Evolutionary conservation across 306 rosid genomes (phyloP).

Genomic region (Acacia melanoxylon): DNA sequence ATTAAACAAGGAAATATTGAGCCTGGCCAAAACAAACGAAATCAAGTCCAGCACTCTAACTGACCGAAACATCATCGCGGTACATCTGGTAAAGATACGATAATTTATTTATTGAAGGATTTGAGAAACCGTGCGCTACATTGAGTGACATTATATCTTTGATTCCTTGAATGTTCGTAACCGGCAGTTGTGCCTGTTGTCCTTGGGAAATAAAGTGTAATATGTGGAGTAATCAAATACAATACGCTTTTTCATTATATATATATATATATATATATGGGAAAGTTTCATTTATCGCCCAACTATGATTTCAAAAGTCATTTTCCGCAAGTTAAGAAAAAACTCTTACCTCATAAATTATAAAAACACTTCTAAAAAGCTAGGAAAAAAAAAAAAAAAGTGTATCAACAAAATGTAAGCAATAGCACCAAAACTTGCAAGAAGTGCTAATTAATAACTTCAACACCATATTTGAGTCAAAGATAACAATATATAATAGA

Average conservation of each 20-base stretch:
- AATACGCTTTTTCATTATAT: background rate
- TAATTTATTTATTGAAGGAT: background rate
- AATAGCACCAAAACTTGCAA: background rate
- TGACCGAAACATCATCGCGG: background rate
- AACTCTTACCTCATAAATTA: too few relatives aligned
- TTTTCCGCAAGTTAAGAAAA: too few relatives aligned
- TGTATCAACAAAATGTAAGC: background rate
- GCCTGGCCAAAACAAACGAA: background rate
- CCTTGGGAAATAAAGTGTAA: background rate
- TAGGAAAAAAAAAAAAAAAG: background rate
- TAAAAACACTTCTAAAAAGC: too few relatives aligned
- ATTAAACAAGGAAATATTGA: background rate
- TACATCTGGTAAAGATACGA: background rate
- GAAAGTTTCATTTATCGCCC: too few relatives aligned
- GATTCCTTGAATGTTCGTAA: background rate
- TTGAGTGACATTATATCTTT: background rate
- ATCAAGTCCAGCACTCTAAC: background rate
- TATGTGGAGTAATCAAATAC: background rate
- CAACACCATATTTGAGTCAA: background rate
- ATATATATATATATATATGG: too few relatives aligned
- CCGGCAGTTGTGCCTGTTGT: too few relatives aligned
- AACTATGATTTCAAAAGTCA: background rate
- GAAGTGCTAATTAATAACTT: background rate
- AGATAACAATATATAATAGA: constrained; percentile 6
- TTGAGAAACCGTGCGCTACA: background rate